Evolutionary conservation across 805 yeast genomes (phyloP), one percentile per base, ranked within the genome.

Genomic region (Ogataea polymorpha): DNA sequence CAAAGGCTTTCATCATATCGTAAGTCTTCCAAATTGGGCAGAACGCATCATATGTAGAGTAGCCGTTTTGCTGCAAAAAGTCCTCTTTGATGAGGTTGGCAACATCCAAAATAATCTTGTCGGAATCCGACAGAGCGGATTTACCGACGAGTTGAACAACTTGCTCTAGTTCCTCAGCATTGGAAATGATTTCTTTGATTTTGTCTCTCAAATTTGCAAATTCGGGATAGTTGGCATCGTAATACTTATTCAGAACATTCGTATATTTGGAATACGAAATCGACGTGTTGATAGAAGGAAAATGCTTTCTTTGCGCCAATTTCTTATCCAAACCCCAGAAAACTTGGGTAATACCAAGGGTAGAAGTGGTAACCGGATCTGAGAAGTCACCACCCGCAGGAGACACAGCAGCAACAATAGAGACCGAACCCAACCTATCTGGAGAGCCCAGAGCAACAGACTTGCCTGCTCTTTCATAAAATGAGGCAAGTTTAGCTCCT

Each of bases 351-450:
- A 93, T 93, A 85, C 97, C 98, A 61, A 93, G 79, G 25, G 99
- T 93, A 6, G 99, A 80, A 15, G 98, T 91, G 20, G 99, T 93
- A 55, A 93, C 99, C 32, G 99, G 99, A 72, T 93, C 99, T 18
- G 98, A 91, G 82, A 93, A 91, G 75, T 93, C 99, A 82, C 99
- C 99, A 81, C 99, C 99, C 42, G 99, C 98, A 54, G 99, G 99
- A 4, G 98, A 93, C 29, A 93, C 99, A 55, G 99, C 99, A 46
- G 99, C 99, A 59, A 93, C 93, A 68, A 93, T 93, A n/a, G 99
- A 93, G 50, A 93, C 99, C 23, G 99, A 91, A 48, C 99, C 99
- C 53, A 78, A 62, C 75, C 99, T 89, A 56, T 86, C 86, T 50
- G 99, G 99, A 45, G 95, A 87, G 61, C 99, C 99, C 46, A 93